These are phyloP conservation scores for Rosellinia necatrix DNA, from an alignment of 2,329 filamentous ascomycete species.

Conservation along the genomic window DNA sequence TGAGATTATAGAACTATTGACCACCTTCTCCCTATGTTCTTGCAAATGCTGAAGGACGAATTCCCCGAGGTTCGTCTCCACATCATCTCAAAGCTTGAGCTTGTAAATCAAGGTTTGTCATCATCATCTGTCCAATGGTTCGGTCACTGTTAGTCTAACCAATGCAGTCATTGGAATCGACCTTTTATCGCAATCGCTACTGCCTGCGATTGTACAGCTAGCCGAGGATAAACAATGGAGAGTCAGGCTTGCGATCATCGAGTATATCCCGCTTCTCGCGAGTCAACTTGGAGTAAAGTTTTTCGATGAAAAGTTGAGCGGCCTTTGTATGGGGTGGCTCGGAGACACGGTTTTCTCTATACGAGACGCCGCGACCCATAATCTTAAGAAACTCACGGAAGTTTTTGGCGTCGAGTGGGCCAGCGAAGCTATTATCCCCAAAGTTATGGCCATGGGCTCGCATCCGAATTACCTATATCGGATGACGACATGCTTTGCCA, in stretches of 20 bases:
- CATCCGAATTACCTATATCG: slow-evolving; percentile 99
- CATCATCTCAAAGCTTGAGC: slow-evolving; percentile 99
- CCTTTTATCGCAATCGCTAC: slow-evolving; percentile 90
- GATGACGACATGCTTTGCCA: slow-evolving; percentile 99
- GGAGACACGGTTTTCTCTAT: slow-evolving; percentile 99
- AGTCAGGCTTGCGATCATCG: slow-evolving; percentile 95
- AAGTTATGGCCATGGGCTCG: slow-evolving; percentile 97
- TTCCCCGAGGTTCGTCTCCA: slow-evolving; percentile 97
- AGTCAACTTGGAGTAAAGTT: slow-evolving; percentile 96
- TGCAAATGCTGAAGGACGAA: slow-evolving; percentile 99
- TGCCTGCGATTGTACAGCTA: slow-evolving; percentile 95
- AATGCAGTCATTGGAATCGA: slow-evolving; percentile 91
- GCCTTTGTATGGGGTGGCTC: slow-evolving; percentile 97
- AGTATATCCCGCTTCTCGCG: slow-evolving; percentile 96
- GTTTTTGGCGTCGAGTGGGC: slow-evolving; percentile 99
- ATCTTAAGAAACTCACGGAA: slow-evolving; percentile 97
- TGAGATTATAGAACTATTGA: slow-evolving; percentile 76
- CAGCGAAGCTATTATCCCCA: slow-evolving; percentile 94
- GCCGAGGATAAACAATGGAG: slow-evolving; percentile 99
- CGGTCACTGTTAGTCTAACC: slow-evolving; percentile 22
- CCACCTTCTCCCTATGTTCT: slow-evolving; percentile 96
- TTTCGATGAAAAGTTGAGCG: slow-evolving; percentile 96
- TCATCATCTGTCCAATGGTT: neutral
- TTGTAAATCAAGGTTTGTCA: slow-evolving; percentile 85
- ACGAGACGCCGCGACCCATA: slow-evolving; percentile 93